Base-by-base conservation (phyloP, 2,329 filamentous ascomycete species). In the Diaporthe aspalathi region DNA sequence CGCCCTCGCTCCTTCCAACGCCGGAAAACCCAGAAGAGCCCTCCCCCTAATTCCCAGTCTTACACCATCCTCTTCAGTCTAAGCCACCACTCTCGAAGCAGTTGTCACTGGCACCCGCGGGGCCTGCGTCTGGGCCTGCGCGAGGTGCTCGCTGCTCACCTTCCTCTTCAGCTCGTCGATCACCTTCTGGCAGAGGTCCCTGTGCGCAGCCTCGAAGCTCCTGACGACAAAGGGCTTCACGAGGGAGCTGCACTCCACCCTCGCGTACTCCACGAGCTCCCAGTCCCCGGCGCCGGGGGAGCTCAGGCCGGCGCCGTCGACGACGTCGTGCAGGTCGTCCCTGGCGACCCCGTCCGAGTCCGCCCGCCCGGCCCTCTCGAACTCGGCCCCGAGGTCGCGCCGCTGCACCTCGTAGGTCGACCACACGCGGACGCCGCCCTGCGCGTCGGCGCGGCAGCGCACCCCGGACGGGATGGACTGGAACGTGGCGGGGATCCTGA, bases 361-460 rank as follows among this genome's bases (percentile, higher is more conserved):
- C 8, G 76, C 75, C 70, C 76, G 74, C 16, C 74, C 75, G 3
- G 45, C 70, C 57, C 56, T n/a, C 65, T 67, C 65, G 12, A 62
- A 69, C 32, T 67, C 69, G 24, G 69, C 62, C 16, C 50, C 62
- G 16, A 66, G 69, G 38, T 67, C 60, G 9, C 74, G 74, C 16
- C 74, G 75, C 66, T 74, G 68, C 2, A 81, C 78, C 69, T 79
- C 77, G 74, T 81, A 82, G 27, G 77, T 77, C 70, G 80, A 82
- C 78, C 84, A 81, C 67, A 86, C 81, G 20, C 79, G 78, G 27
- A 86, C 83, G 47, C 84, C 84, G 29, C 78, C 83, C 3, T 81
- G 78, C 5, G 84, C 83, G 50, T 83, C 78, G 62, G 82, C 84
- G 49, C 84, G 79, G 67, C 81, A 81, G n/a, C 84, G 80, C 38